phyloP scores from a whole-genome alignment of 2,329 filamentous ascomycete genomes.

The Cercospora beticola region DNA sequence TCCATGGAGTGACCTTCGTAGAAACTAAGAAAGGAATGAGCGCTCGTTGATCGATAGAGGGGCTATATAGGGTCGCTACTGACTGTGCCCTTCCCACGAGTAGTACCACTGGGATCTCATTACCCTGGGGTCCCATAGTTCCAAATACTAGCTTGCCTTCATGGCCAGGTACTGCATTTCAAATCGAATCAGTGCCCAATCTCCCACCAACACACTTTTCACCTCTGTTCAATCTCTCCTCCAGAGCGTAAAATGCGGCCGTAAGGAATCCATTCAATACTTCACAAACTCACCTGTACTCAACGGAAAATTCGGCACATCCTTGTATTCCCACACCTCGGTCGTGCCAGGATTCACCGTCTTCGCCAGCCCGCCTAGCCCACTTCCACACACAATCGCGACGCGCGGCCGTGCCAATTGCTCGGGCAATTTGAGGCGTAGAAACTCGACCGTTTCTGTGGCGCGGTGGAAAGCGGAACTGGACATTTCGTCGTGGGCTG shows the following conservation, averaged over 20 bases:
- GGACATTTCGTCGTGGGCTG: constrained; percentile 38
- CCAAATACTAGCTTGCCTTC: constrained; percentile 66
- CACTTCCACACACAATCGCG: constrained; percentile 65
- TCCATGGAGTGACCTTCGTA: constrained; percentile 67
- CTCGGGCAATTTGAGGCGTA: constrained; percentile 52
- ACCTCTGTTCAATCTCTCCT: neutral
- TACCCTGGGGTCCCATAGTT: constrained; percentile 48
- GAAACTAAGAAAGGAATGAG: constrained; percentile 50
- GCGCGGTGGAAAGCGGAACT: constrained; percentile 44
- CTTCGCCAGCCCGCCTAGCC: constrained; percentile 60
- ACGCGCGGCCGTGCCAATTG: constrained; percentile 55
- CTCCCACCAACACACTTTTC: neutral
- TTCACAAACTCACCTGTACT: constrained; percentile 54
- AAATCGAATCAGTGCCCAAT: neutral
- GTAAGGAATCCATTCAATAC: neutral
- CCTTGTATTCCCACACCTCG: constrained; percentile 57
- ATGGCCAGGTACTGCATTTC: constrained; percentile 55
- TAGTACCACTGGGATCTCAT: constrained; percentile 58
- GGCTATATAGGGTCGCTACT: constrained; percentile 39
- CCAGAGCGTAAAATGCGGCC: neutral
- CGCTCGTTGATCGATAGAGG: constrained; percentile 3
- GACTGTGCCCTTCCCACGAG: constrained; percentile 66
- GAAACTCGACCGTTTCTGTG: constrained; percentile 52
- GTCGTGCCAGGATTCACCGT: constrained; percentile 52
- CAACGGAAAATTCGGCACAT: constrained; percentile 61